Base-by-base conservation (phyloP, 352 stramenopile species). In the Blastocystis sp. region DNA sequence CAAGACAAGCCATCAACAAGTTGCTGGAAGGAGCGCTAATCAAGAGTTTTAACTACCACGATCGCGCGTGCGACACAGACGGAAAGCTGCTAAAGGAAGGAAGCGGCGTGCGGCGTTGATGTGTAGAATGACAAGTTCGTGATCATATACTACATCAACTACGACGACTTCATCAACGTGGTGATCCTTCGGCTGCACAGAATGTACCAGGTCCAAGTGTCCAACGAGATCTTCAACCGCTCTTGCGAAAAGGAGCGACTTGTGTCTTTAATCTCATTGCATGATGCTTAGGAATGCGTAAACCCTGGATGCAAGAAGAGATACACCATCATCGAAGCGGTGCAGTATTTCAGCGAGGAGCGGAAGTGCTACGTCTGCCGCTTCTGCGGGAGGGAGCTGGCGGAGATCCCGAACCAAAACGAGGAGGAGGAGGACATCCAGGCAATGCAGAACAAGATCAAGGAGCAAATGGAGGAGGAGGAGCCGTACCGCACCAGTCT, bases 391-490 rank as follows among this genome's bases (percentile, higher is more conserved):
- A 41, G 21, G 7, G n/a, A 67, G 0, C 23, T 84, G 23, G 21
- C 38, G n/a, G 48, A 84, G 3, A 56, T 84, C 21, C 40, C 48
- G 48, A 56, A 56, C 48, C 48, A 84, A 2, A 43, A 34, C 2
- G 56, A 84, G 14, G 45, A 84, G 38, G 60, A 62, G 3, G 43
- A 67, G 40, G 66, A 62, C 61, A 69, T 45, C 45, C 74, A 84
- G 74, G 66, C n/a, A n/a, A 62, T 84, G 21, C 56, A 84, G 61
- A 59, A 84, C 41, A 84, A 84, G 61, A 66, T 84, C 41, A 84
- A 84, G 21, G 48, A 69, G 21, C 74, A 84, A 28, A 84, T 62
- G 2, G 48, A 74, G 23, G 34, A 19, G 17, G 17, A 23, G 28
- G 34, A 43, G 3, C 64, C 41, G 1, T 52, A 52, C 64, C 17